Base-by-base conservation (phyloP, 495 filamentous ascomycete species). In the Trichoderma reesei region DNA sequence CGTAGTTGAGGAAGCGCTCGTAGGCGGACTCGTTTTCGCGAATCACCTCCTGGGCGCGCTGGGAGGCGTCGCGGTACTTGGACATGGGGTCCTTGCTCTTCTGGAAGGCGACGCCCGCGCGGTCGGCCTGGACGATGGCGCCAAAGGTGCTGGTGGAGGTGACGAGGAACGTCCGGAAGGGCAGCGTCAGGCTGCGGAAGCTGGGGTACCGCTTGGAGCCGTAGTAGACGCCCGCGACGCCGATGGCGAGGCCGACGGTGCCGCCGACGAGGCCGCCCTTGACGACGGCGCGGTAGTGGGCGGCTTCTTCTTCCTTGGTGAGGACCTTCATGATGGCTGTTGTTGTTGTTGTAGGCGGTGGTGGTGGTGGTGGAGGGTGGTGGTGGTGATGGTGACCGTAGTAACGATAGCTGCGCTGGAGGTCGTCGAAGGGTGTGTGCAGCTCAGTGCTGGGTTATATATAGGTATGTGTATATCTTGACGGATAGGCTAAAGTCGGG, bases 121-220 rank as follows among this genome's bases (percentile, higher is more conserved):
- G 83, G 79, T 98, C 94, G 44, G 95, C 94, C 46, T 83, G 76
- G 69, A 97, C 82, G 78, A 98, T 96, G 66, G 86, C 88, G 63
- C 83, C 80, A 75, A 96, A 96, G 10, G 94, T 96, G 34, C 84
- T 86, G 8, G 86, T 72, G 36, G 89, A 92, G 14, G 88, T 88
- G n/a, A 90, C 83, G 61, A 97, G 85, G 83, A 98, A 98, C 59
- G 89, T 80, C 69, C 90, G 87, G 83, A 98, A 89, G 9, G 91
- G 94, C 0, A 96, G 69, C 0, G 92, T 95, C 66, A 98, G 86
- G 60, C 81, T 73, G 41, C 89, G 84, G 80, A 97, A 87, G 67
- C 81, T 85, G 59, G 83, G 82, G 76, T 85, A 95, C 64, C 90
- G 85, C 44, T 76, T 72, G 18, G 78, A 75, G 7, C 86, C 90